Evolutionary conservation across 495 filamentous ascomycete genomes (phyloP).

Genomic region (Penicillium odoratum): DNA sequence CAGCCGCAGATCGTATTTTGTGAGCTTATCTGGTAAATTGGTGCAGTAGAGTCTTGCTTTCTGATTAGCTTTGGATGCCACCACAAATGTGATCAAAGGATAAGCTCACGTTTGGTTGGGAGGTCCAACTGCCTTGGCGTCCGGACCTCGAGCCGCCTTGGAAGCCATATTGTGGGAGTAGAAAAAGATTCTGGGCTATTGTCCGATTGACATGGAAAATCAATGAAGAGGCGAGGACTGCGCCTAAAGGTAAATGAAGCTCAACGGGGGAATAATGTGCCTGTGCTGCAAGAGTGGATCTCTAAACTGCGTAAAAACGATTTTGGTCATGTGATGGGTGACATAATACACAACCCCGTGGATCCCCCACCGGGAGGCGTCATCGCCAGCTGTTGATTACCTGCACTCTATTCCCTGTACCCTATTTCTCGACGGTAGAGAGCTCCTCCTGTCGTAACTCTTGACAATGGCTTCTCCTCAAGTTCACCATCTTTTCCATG

Average conservation of each 20-base stretch:
- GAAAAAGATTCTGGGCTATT: background rate
- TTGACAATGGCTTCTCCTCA: constrained; percentile 78
- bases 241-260: constrained; percentile 9
- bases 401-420: constrained; percentile 3
- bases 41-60: constrained; percentile 73
- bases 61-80: constrained; percentile 28
- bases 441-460: constrained; percentile 87
- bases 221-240: background rate
- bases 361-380: constrained; percentile 14
- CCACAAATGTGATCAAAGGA: constrained; percentile 14
- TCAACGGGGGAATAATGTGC: constrained; percentile 8
- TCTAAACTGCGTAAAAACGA: constrained; percentile 17
- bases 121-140: constrained; percentile 40
- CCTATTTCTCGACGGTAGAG: constrained; percentile 81
- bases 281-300: constrained; percentile 6
- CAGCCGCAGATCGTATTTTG: constrained; percentile 78
- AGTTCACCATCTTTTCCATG: constrained; percentile 95
- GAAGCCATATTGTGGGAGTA: constrained; percentile 36
- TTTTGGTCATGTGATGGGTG: constrained; percentile 26
- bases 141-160: constrained; percentile 36
- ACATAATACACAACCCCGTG: constrained; percentile 25
- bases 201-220: background rate
- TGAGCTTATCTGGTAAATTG: constrained; percentile 83
- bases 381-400: constrained; percentile 22
- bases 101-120: constrained; percentile 73